Percentiles rank a stretch among this genome's conserved stretches.
Evolutionary conservation across 345 rosid genomes (phyloP).

Genomic region (Rhodomyrtus tomentosa): DNA sequence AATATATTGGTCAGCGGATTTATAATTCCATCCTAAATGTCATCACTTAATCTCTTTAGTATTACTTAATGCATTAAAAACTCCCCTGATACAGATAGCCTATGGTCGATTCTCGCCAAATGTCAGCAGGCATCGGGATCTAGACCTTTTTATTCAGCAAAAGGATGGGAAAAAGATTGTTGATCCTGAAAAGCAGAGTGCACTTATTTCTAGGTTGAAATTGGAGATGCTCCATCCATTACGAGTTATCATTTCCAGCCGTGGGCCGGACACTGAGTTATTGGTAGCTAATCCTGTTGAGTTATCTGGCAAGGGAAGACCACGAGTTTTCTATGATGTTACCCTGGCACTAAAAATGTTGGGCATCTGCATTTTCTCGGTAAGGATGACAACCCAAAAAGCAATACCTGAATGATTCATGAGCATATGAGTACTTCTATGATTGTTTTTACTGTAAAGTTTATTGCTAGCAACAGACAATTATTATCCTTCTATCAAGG

Average conservation of each 20-base stretch:
- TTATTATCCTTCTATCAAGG: neutral
- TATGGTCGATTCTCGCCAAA: conserved; percentile 61
- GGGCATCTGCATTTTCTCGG: conserved; percentile 76
- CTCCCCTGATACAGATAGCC: conserved; percentile 31
- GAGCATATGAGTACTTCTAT: neutral
- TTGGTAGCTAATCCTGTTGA: conserved; percentile 86
- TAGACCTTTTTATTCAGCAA: conserved; percentile 74
- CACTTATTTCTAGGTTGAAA: conserved; percentile 42
- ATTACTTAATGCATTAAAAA: neutral
- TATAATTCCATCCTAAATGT: neutral
- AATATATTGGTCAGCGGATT: neutral
- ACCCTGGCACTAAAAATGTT: conserved; percentile 61
- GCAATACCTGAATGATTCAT: neutral
- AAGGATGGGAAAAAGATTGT: conserved; percentile 64
- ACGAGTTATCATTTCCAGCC: conserved; percentile 54
- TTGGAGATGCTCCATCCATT: conserved; percentile 79
- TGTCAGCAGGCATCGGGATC: conserved; percentile 39
- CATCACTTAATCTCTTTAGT: neutral
- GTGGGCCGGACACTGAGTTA: conserved; percentile 78
- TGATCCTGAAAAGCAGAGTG: conserved; percentile 50
- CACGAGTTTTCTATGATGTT: conserved; percentile 75
- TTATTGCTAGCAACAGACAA: neutral
- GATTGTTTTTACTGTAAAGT: neutral
- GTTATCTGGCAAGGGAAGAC: conserved; percentile 74
- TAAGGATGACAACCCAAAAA: conserved; percentile 13